Evolutionary conservation across 179 eudicot genomes (phyloP), one percentile per base, ranked within the genome.

Genomic region (Heliamphora pulchella): DNA sequence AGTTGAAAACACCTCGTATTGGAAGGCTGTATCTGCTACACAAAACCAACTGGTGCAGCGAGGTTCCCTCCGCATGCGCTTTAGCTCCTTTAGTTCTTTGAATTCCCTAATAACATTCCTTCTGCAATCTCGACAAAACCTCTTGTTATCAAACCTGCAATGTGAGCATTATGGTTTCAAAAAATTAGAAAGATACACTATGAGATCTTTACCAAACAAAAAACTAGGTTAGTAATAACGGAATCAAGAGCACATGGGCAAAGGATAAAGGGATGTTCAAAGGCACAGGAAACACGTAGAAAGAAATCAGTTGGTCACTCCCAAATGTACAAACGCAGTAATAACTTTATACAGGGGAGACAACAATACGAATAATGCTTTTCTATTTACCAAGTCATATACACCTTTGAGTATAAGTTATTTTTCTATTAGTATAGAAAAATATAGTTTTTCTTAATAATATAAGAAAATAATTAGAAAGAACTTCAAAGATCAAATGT

Each of bases 1-100:
- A 4, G 15, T 74, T 17, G 20, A 54, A 74, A 58, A 80, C 64
- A 96, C 99, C 99, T 96, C 99, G 83, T 92, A 96, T 74, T 91
- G 94, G 83, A 96, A 92, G 79, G 92, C 84, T 61, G 97, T 88
- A 85, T 96, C 99, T 74, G 98, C 98, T 78, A 85, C 98, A 85
- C 99, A 96, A 86, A 94, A 96, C 97, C 97, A 94, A 85, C 81
- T 92, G 63, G 96, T 92, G 89, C 99, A 96, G 77, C 91, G 90
- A 86, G 97, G 86, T 81, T 92, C 92, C 81, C 85, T 91, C 58
- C 91, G 82, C 90, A 88, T 90, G 79, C 98, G 94, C 85, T 96
- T 96, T 80, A 94, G 85, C 83, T 96, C 99, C 87, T 94, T 96
- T 71, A 96, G 86, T 88, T 96, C 99, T 87, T 91, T 94, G 71